Evolutionary conservation across 2,329 filamentous ascomycete species (phyloP), one percentile per base, ranked within the genome.

Genomic region (Lasiodiplodia gonubiensis): DNA sequence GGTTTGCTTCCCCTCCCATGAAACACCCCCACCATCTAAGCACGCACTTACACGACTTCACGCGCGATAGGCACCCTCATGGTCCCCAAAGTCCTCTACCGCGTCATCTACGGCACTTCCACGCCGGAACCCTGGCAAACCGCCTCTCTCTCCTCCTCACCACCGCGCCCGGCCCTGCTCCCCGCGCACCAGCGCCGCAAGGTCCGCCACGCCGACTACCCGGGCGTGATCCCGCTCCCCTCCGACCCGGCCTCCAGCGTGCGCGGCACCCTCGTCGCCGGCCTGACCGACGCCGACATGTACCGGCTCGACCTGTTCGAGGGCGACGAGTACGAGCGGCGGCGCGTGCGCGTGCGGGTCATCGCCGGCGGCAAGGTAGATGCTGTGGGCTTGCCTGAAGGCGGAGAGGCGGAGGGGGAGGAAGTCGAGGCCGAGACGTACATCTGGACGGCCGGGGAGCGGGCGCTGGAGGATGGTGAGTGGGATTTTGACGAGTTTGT

Each of bases 401-500:
- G 64, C 67, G 14, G 70, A 68, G 70, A 71, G 33, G 74, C 76
- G 21, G 54, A 78, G 55, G 73, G 74, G 12, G 78, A 80, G 69
- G 78, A 81, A 57, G 74, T 84, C 1, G 76, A 80, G 67, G 80
- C 75, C 67, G 84, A 80, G 73, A 83, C 71, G 30, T 85, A 84
- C 61, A 85, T 92, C 7, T 86, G 85, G 76, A 77, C 83, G 70
- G 78, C 83, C 18, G 72, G 78, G 53, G 69, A 73, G 54, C 69
- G 80, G 11, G 67, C 79, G 0, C 80, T 98, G 21, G 92, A 97
- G 77, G 82, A 86, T 37, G 79, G 82, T 25, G 93, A 97, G 77
- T 98, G 94, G 94, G 92, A 97, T 77, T 95, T 93, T 80, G 88
- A 90, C 57, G 88, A 91, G 70, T 98, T 97, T 76, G 88, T 90